Conservation (phyloP, 768 basidiomycete species). For the Auricularia cornea region DNA sequence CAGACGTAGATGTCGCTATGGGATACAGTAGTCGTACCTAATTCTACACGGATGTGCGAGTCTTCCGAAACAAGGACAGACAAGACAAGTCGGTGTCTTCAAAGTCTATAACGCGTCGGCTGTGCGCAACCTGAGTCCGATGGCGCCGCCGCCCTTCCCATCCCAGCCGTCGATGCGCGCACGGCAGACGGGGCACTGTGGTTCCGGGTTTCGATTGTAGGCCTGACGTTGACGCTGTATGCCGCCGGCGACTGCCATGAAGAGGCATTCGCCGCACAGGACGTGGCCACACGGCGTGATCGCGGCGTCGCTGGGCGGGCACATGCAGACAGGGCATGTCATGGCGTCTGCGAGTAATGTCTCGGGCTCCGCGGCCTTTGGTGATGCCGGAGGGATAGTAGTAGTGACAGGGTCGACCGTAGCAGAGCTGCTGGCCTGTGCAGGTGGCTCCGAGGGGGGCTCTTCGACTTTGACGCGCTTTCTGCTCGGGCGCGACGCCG, state of each 20-base stretch:
- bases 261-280: conserved; percentile 68
- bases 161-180: conserved; percentile 63
- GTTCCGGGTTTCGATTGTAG: conserved; percentile 16
- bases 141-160: conserved; percentile 58
- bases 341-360: not conserved
- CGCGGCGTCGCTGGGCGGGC: conserved; percentile 63
- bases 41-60: no score
- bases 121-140: conserved; percentile 33
- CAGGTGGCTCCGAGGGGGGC: not conserved
- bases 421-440: not conserved
- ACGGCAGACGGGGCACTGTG: conserved; percentile 63
- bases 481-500: not conserved
- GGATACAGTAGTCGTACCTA: not conserved
- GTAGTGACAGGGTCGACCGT: not conserved
- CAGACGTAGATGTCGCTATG: conserved; percentile 26
- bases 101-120: not conserved
- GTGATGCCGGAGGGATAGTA: not conserved
- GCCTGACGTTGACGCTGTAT: conserved; percentile 36
- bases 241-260: conserved; percentile 59
- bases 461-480: not conserved
- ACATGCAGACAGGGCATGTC: conserved; percentile 74
- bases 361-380: not conserved
- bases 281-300: conserved; percentile 77
- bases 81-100: no score
- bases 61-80: no score